Percentiles rank a stretch among this genome's conserved stretches.
These are phyloP conservation scores for Mytilinidion resinicola DNA, from an alignment of 495 filamentous ascomycete species.

Conservation along the genomic window DNA sequence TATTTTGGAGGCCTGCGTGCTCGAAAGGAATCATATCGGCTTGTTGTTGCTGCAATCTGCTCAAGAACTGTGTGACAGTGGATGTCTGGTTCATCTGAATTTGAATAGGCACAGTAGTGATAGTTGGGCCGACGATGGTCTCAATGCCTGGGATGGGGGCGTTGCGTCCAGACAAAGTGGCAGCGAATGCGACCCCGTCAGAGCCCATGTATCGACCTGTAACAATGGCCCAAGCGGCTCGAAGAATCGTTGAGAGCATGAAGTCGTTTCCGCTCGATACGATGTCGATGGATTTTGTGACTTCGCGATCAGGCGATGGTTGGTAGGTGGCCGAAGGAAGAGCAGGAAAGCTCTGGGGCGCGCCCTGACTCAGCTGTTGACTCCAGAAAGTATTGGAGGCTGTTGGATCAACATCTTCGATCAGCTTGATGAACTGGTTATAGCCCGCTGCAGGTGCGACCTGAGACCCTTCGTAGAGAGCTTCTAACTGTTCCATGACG, in stretches of 20 bases:
- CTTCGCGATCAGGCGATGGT: conserved; percentile 6
- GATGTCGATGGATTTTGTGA: conserved; percentile 11
- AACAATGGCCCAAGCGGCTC: conserved; percentile 37
- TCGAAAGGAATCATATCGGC: conserved; percentile 40
- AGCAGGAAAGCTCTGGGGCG: conserved; percentile 7
- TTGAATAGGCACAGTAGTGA: conserved; percentile 21
- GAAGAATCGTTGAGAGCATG: conserved; percentile 25
- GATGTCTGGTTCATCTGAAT: conserved; percentile 4
- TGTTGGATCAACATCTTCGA: conserved; percentile 5
- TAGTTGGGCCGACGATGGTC: conserved; percentile 14
- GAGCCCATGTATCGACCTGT: conserved; percentile 22
- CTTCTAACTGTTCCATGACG: conserved; percentile 10
- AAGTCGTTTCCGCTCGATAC: conserved; percentile 1
- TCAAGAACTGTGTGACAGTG: conserved; percentile 6
- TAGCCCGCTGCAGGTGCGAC: not conserved
- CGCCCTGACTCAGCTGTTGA: conserved; percentile 5
- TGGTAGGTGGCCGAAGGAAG: conserved; percentile 12
- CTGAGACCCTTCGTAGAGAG: conserved; percentile 2
- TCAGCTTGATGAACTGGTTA: conserved; percentile 10
- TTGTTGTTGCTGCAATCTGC: conserved; percentile 33
- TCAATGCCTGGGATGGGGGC: conserved; percentile 14
- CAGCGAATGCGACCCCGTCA: conserved; percentile 27
- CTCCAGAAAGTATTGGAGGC: conserved; percentile 13
- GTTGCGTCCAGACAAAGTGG: conserved; percentile 15
- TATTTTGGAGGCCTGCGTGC: conserved; percentile 42